These are phyloP conservation scores for Leishmania major DNA, from an alignment of 208 protist genomes.

Conservation along the genomic window DNA sequence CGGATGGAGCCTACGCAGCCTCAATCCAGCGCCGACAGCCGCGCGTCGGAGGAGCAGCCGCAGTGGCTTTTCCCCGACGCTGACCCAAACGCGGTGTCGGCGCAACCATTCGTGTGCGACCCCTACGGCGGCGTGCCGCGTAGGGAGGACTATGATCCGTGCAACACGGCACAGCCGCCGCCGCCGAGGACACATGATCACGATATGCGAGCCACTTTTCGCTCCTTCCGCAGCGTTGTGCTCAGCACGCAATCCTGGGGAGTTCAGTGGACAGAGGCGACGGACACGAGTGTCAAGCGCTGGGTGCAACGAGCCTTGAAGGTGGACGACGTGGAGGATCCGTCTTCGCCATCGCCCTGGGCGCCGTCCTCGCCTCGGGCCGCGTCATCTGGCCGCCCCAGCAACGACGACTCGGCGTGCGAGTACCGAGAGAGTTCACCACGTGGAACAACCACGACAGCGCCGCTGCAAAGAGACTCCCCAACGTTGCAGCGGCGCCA, in stretches of 20 bases:
- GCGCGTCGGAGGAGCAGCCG: slow-evolving; percentile 1
- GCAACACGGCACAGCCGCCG: slow-evolving; percentile 22
- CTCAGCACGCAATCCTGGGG: slow-evolving; percentile 40
- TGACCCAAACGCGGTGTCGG: neutral
- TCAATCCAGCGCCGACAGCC: neutral
- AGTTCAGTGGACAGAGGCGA: slow-evolving; percentile 26
- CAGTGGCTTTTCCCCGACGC: slow-evolving; percentile 11
- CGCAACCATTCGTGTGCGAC: slow-evolving; percentile 32
- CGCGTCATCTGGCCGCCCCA: neutral
- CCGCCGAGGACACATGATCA: slow-evolving; percentile 9
- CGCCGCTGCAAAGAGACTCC: neutral
- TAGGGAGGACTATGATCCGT: slow-evolving; percentile 33
- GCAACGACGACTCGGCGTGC: neutral
- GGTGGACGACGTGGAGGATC: neutral
- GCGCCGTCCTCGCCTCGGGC: slow-evolving; percentile 7
- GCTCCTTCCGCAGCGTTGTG: slow-evolving; percentile 37
- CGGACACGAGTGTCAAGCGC: slow-evolving; percentile 40
- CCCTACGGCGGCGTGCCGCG: slow-evolving; percentile 54
- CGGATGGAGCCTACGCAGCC: neutral
- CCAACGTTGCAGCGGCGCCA: neutral
- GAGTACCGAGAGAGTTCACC: neutral
- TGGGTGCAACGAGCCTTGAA: slow-evolving; percentile 35
- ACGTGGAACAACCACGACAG: neutral
- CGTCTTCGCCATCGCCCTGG: neutral
- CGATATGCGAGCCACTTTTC: slow-evolving; percentile 25